A percentile compares a stretch with the other conserved stretches of the same genome.
These are phyloP conservation scores for Tolypocladium album DNA, from an alignment of 2,329 filamentous ascomycete species.

Conservation along the genomic window DNA sequence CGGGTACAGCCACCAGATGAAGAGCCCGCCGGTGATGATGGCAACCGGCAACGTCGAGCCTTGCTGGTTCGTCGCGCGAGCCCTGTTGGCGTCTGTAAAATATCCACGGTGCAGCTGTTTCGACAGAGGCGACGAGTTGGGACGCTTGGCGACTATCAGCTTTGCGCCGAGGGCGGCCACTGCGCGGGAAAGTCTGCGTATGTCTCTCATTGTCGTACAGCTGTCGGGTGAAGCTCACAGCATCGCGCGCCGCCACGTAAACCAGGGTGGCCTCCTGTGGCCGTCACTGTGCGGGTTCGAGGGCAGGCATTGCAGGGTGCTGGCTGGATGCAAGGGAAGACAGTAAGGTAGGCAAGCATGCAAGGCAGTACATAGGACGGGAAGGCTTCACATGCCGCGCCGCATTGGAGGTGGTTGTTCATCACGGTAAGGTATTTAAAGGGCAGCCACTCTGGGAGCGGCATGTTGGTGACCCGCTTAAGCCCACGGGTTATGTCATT, in stretches of 20 bases:
- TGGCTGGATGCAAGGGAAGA: background rate
- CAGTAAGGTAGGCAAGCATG: background rate
- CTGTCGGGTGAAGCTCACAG: background rate
- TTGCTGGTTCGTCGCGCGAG: background rate
- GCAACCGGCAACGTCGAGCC: conserved; percentile 8
- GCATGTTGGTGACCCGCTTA: background rate
- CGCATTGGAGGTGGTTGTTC: background rate
- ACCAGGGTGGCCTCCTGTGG: background rate
- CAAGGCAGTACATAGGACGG: too few species aligned
- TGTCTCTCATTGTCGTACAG: background rate
- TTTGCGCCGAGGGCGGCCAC: background rate
- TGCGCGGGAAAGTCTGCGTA: background rate
- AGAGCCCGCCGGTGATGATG: conserved; percentile 23
- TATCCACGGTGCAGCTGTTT: background rate
- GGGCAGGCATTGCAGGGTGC: background rate
- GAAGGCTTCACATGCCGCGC: background rate
- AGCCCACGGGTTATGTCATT: background rate
- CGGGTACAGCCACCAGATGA: conserved; percentile 33
- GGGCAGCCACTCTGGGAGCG: background rate
- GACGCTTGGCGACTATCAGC: background rate
- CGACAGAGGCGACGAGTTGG: background rate
- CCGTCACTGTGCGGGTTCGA: background rate
- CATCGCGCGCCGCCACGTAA: background rate
- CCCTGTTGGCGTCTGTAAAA: background rate
- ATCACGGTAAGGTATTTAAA: background rate